Evolutionary conservation across 2,329 filamentous ascomycete genomes (phyloP), one percentile per base, ranked within the genome.

Genomic region (Periconia sp.): DNA sequence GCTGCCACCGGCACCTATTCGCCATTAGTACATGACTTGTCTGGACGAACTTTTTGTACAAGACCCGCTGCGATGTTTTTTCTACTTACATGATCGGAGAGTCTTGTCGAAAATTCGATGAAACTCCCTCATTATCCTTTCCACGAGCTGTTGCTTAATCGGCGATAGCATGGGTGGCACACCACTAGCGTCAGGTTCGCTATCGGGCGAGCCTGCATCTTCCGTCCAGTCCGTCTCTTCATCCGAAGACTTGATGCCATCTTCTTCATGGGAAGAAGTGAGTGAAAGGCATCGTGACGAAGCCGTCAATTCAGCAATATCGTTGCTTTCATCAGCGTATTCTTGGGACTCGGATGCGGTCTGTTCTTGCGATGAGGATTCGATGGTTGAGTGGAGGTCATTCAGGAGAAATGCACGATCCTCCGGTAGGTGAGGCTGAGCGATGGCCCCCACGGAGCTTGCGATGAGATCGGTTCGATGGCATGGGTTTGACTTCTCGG

Each of bases 151-250:
- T 12, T 34, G 38, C 30, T 60, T 60, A 4, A 57, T 32, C 4
- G 57, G 54, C 19, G 52, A 56, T 5, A 60, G 36, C 28, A 57
- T 43, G 3, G 50, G 46, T n/a, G 33, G 45, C 15, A 60, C 32
- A n/a, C 44, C 34, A 12, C 47, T 40, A 11, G 34, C 33, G 13
- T 56, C 57, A 30, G 51, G 36, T 8, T 52, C 44, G 21, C 57
- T 60, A 16, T 48, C 45, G 3, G 54, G 47, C 4, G 57, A 58
- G 2, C 48, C 45, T 7, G 40, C 34, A 12, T 56, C 57, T 25
- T 60, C 56, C 2, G 54, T 57, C 52, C 55, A 60, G 23, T 60
- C 57, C 4, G 54, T 60, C 13, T 60, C 57, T 35, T 60, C 54
- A 16, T 54, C 57, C 8, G 54, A 55, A 7, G 54, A 54, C n/a